Conservation (phyloP, 2,329 filamentous ascomycete species). For the Aspergillus cejpii region DNA sequence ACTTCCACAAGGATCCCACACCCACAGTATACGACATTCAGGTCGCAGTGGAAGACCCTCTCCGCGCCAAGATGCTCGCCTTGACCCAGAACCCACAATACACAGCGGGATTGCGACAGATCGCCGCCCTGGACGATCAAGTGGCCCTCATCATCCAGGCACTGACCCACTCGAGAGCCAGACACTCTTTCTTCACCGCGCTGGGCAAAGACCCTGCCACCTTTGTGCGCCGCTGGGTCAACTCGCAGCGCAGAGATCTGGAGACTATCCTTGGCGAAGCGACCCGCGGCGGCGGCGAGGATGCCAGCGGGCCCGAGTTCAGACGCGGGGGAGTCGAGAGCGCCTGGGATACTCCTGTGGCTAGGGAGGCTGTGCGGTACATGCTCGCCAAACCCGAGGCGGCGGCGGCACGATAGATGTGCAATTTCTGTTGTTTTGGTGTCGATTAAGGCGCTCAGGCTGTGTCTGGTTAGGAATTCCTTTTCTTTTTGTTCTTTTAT, state of each 20-base stretch:
- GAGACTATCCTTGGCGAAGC: conserved; percentile 83
- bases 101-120: conserved; percentile 65
- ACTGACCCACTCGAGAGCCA: conserved; percentile 75
- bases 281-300: conserved; percentile 52
- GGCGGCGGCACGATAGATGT: conserved; percentile 19
- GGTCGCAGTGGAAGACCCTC: conserved; percentile 75
- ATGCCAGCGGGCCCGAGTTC: conserved; percentile 44
- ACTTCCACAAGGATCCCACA: conserved; percentile 66
- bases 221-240: conserved; percentile 83
- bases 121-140: conserved; percentile 73
- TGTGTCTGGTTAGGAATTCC: conserved; percentile 4
- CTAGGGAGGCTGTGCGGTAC: conserved; percentile 56
- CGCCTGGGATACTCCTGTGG: conserved; percentile 57
- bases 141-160: conserved; percentile 77
- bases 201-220: conserved; percentile 73
- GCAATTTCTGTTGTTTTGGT: conserved; percentile 14
- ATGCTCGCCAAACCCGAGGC: conserved; percentile 50
- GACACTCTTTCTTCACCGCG: conserved; percentile 77
- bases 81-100: conserved; percentile 65
- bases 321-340: conserved; percentile 49
- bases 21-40: conserved; percentile 87
- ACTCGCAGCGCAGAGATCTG: conserved; percentile 82
- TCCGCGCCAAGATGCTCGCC: conserved; percentile 59
- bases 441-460: conserved; percentile 1
- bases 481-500: conserved; percentile 1